Conservation (phyloP, 164 flowering plant species). For the Vitis cinerea region DNA sequence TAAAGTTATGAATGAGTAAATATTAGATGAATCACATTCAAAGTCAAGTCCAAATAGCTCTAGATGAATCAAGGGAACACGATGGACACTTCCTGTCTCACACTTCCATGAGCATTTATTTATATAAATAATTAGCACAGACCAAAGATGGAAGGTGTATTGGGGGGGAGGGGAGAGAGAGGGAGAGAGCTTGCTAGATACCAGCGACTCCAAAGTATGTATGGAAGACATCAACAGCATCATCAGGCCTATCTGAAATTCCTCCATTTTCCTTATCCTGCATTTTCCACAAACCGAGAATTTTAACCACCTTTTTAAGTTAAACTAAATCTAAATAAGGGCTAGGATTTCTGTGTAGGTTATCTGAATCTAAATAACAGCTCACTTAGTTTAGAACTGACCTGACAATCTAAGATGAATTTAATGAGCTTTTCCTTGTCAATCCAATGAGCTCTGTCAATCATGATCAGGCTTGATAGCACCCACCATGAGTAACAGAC, state of each 20-base stretch:
- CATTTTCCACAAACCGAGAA: conserved; percentile 2
- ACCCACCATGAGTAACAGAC: conserved; percentile 99
- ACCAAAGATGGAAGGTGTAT: background rate
- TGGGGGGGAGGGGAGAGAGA: too few species aligned
- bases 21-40: too few species aligned
- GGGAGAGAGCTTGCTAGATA: conserved; percentile 17
- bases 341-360: too few species aligned
- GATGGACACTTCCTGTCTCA: too few species aligned
- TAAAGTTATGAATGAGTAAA: too few species aligned
- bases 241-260: conserved; percentile 93
- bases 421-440: conserved; percentile 75
- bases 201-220: conserved; percentile 96
- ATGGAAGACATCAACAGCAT: conserved; percentile 93
- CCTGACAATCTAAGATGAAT: conserved; percentile 91
- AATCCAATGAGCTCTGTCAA: conserved; percentile 94
- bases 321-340: too few species aligned
- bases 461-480: conserved; percentile 87
- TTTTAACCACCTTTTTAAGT: background rate
- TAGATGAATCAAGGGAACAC: too few species aligned
- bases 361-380: background rate
- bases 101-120: background rate
- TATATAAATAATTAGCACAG: background rate
- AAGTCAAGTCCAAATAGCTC: too few species aligned
- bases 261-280: conserved; percentile 93
- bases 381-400: conserved; percentile 13